Conservation (phyloP, 2,329 filamentous ascomycete genomes). For the Fusarium pseudonygamai region DNA sequence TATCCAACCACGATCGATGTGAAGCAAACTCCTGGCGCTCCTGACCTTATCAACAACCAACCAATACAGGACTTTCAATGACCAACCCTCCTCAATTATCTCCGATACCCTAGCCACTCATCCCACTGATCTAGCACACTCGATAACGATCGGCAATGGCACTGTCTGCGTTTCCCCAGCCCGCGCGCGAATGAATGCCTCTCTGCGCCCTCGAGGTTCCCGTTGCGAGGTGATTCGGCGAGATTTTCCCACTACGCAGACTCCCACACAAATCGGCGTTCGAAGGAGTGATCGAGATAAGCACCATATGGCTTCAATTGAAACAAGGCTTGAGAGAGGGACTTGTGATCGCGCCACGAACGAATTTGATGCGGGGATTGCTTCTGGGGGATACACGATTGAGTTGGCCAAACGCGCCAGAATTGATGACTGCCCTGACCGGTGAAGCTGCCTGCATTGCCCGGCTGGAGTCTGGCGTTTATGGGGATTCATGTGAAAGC, state of each 20-base stretch:
- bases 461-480: background rate
- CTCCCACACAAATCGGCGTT: background rate
- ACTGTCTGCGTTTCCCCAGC: background rate
- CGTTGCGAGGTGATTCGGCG: background rate
- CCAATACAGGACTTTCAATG: background rate
- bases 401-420: background rate
- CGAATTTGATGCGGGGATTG: background rate
- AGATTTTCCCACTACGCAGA: background rate
- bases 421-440: background rate
- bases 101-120: background rate
- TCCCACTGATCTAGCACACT: background rate
- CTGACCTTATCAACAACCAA: background rate
- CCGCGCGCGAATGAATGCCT: background rate
- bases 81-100: background rate
- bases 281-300: background rate
- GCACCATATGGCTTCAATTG: background rate
- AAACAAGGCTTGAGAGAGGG: background rate
- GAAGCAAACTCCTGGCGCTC: background rate
- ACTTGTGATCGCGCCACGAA: constrained; percentile 1
- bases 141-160: background rate
- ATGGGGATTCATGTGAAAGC: too few species aligned
- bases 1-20: background rate
- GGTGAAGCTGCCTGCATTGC: constrained; percentile 3
- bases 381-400: constrained; percentile 10
- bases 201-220: background rate